Evolutionary conservation across 768 basidiomycete species (phyloP), one percentile per base, ranked within the genome.

Genomic region (Leccinum boreale): DNA sequence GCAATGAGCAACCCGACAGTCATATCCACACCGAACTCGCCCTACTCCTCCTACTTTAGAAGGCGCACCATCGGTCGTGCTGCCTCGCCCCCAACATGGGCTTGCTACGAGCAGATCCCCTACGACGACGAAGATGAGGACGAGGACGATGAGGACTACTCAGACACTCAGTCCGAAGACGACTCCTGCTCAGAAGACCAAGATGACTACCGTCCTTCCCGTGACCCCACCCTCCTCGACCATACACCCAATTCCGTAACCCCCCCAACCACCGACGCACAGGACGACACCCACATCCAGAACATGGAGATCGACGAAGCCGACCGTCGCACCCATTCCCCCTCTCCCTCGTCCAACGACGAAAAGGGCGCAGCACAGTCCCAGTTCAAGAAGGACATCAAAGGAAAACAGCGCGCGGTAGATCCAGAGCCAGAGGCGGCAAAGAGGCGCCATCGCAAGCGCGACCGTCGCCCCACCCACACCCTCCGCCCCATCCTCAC

Each of bases 91-190:
- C 89, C 90, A 24, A 91, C 89, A 0, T 92, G 90, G 90, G 89
- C 89, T 11, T 92, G 89, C 79, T 92, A 92, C 73, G 90, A 92
- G 80, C 89, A 92, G 81, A 92, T 92, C 71, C 86, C 85, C 60
- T 84, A 78, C 74, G 83, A 81, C 69, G 79, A 84, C 68, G 82
- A 83, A 4, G 62, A 64, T 71, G 83, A 81, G 64, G 79, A 83
- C 64, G 79, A 83, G 63, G 83, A 83, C 26, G 83, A 78, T 45
- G 78, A 66, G 6, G 79, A 82, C 62, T 84, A 82, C 67, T 84
- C 82, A 52, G 81, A 85, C 60, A 81, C 78, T 57, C 78, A 73
- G 61, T 83, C 82, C 2, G 82, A 78, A 12, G 71, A 83, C 39
- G 68, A 74, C 56, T 86, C 85, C 9, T 87, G 85, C 75, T 88